Evolutionary conservation across 2,329 filamentous ascomycete species (phyloP), one percentile per base, ranked within the genome.

Genomic region (Chalara sp.): DNA sequence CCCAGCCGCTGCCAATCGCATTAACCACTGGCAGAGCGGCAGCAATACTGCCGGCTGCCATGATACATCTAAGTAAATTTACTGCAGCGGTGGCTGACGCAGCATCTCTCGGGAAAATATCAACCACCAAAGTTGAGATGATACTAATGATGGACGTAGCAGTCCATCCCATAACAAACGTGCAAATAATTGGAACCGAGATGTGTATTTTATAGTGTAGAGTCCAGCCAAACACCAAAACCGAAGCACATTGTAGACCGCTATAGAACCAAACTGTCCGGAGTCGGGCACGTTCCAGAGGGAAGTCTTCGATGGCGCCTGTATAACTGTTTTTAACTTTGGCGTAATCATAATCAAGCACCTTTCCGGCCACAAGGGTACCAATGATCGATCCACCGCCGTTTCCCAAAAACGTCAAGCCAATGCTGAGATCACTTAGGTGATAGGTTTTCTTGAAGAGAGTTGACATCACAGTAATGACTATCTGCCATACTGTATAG

Each of bases 261-360:
- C 62, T 64, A 55, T 68, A 65, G 55, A 67, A 64, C 61, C 63
- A 68, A 8, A 61, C 29, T 1, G 61, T 60, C 40, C 64, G 61
- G 47, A 73, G 59, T 10, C 68, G 54, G 33, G 65, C 62, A 30
- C 59, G 58, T 53, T 72, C 70, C 35, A 75, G 63, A 1, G 70
- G 67, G 45, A 75, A 75, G 47, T 72, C 67, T 1, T 58, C 57
- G 5, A 51, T 40, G 6, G 33, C 30, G 1, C 57, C 58, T 10
- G 40, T 45, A 31, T 52, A 57, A 5, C 37, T 50, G 5, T 41
- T 47, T 30, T 59, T 55, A 32, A 56, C 74, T 1, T 83, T 77
- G 1, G 76, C 72, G 62, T 84, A 90, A 63, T 87, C 87, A 67
- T 75, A 76, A 64, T 89, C 86, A 35, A 87, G 74, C 1, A 81